A percentile compares a stretch with the other conserved stretches of the same genome.
phyloP scores from a whole-genome alignment of 2,329 filamentous ascomycete species.

The Sarocladium kiliense region DNA sequence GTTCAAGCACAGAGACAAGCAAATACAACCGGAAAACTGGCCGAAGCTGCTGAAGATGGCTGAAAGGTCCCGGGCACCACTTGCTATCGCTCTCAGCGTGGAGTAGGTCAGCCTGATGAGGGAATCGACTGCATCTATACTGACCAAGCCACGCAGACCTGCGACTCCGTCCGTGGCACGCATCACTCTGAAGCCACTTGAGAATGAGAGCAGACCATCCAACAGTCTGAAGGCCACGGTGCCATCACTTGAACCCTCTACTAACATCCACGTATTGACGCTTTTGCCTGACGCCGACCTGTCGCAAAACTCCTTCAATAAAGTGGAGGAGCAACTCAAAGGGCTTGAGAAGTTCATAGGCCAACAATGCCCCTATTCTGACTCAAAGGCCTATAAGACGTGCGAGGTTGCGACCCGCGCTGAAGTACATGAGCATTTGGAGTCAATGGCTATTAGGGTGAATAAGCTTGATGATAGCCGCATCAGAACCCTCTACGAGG shows the following conservation, averaged over 20 bases:
- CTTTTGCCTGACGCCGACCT: no score
- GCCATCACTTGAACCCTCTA: no score
- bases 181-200: no score
- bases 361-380: conserved; percentile 14
- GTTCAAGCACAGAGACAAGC: conserved; percentile 29
- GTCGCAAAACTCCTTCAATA: conserved; percentile 19
- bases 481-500: conserved; percentile 19
- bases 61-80: conserved; percentile 12
- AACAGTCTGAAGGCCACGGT: no score
- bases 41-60: conserved; percentile 24
- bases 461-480: conserved; percentile 13
- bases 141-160: no score
- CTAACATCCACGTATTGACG: no score
- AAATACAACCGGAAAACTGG: conserved; percentile 22
- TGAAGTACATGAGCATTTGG: conserved; percentile 19
- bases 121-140: no score
- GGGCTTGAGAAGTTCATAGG: background rate
- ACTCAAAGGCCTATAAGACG: conserved; percentile 23
- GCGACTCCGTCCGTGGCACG: no score
- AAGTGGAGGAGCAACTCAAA: conserved; percentile 12
- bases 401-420: conserved; percentile 17
- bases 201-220: no score
- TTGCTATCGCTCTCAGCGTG: background rate
- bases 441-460: conserved; percentile 16
- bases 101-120: no score